Conservation (phyloP, 192 early-diverging fungal genomes). For the Backusella tarrabulga region DNA sequence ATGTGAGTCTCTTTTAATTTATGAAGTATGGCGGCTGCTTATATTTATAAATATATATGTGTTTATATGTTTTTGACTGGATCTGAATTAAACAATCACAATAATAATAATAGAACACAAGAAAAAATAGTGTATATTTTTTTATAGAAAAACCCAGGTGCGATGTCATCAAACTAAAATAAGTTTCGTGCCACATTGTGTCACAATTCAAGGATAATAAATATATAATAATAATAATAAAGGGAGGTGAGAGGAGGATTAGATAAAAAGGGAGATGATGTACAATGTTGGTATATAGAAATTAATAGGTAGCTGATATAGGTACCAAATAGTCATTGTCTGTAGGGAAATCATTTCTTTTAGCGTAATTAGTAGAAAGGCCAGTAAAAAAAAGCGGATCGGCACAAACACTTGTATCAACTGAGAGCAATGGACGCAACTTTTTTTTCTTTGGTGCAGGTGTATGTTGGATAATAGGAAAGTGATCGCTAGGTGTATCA, state of each 20-base stretch:
- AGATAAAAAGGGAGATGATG: constrained; percentile 1
- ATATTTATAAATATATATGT: neutral
- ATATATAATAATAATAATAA: neutral
- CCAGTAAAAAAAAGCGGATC: constrained; percentile 17
- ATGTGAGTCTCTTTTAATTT: neutral
- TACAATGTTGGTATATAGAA: neutral
- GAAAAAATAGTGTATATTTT: constrained; percentile 8
- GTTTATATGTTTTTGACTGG: neutral
- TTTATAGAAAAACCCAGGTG: constrained; percentile 5
- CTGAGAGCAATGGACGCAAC: constrained; percentile 10
- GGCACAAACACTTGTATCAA: constrained; percentile 13
- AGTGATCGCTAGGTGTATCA: constrained; percentile 5
- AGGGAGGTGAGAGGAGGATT: neutral
- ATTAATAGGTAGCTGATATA: constrained; percentile 14
- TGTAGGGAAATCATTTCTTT: neutral
- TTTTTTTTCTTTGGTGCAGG: constrained; percentile 1
- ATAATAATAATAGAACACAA: constrained; percentile 8
- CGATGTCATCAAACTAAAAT: constrained; percentile 8
- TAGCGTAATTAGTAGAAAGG: constrained; percentile 11
- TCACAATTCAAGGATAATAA: neutral
- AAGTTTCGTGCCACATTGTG: constrained; percentile 2
- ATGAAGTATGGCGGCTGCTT: neutral
- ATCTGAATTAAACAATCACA: neutral
- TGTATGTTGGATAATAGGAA: neutral
- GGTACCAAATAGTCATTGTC: constrained; percentile 7